These are phyloP conservation scores for Lachancea dasiensis DNA, from an alignment of 805 yeast genomes.

Conservation along the genomic window DNA sequence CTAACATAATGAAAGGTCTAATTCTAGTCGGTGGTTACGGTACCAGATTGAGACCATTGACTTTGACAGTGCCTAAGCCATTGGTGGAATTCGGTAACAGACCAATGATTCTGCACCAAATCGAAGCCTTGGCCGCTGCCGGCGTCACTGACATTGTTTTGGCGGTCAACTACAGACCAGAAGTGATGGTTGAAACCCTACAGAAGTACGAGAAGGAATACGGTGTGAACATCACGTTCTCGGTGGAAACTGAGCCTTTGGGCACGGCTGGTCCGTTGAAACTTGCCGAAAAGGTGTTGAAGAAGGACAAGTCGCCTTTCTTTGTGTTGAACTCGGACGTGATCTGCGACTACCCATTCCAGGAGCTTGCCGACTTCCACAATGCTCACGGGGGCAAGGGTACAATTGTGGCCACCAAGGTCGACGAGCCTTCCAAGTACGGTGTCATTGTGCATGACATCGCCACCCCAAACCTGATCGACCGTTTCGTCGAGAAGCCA, in stretches of 20 bases:
- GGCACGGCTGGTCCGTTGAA: constrained; percentile 99
- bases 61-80: constrained; percentile 92
- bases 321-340: constrained; percentile 98
- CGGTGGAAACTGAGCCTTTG: constrained; percentile 98
- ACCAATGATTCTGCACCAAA: constrained; percentile 98
- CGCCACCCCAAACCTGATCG: constrained; percentile 90
- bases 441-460: constrained; percentile 99
- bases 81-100: constrained; percentile 97
- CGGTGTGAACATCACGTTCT: constrained; percentile 92
- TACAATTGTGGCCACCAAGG: constrained; percentile 98
- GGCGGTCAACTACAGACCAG: constrained; percentile 99
- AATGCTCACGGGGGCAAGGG: constrained; percentile 94
- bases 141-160: constrained; percentile 98
- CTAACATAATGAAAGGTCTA: constrained; percentile 73
- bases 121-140: constrained; percentile 95
- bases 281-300: constrained; percentile 89
- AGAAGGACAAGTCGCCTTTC: constrained; percentile 93
- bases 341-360: constrained; percentile 97
- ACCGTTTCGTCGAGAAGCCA: constrained; percentile 98
- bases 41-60: constrained; percentile 98
- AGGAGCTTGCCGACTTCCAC: constrained; percentile 90
- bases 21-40: constrained; percentile 99
- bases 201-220: constrained; percentile 91
- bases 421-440: constrained; percentile 98
- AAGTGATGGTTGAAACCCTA: constrained; percentile 94